Evolutionary conservation across 148 eudicot genomes (phyloP).

Genomic region (Camellia lanceoleosa): DNA sequence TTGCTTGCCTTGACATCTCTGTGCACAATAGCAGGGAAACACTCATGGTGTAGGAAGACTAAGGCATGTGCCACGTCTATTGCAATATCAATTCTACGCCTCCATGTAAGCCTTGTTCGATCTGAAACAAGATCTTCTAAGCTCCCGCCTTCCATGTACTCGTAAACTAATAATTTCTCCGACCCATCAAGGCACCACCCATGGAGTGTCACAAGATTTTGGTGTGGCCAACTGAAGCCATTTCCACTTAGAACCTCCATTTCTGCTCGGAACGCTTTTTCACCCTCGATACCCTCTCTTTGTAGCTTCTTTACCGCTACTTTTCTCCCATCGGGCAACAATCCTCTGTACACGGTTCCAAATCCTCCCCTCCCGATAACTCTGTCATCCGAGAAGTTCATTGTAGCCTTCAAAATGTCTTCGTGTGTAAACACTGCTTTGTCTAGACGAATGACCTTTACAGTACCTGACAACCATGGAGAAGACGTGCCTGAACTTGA

Average conservation of each 20-base stretch:
- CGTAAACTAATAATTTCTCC: slow-evolving; percentile 74
- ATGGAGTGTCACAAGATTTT: slow-evolving; percentile 80
- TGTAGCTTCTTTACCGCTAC: slow-evolving; percentile 89
- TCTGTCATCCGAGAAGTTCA: slow-evolving; percentile 62
- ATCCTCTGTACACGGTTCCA: slow-evolving; percentile 77
- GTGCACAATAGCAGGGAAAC: slow-evolving; percentile 77
- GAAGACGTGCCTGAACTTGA: slow-evolving; percentile 63
- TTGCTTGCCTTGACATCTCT: slow-evolving; percentile 96
- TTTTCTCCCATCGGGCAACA: slow-evolving; percentile 78
- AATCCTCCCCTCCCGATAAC: slow-evolving; percentile 84
- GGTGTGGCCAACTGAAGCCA: slow-evolving; percentile 85
- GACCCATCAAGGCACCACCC: slow-evolving; percentile 95
- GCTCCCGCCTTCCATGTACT: slow-evolving; percentile 94
- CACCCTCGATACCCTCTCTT: slow-evolving; percentile 80
- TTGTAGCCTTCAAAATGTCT: slow-evolving; percentile 76
- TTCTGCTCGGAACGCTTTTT: slow-evolving; percentile 79
- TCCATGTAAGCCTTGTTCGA: slow-evolving; percentile 48
- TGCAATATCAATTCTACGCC: slow-evolving; percentile 54
- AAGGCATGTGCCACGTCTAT: slow-evolving; percentile 76
- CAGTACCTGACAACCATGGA: slow-evolving; percentile 51
- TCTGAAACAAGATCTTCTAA: slow-evolving; percentile 69
- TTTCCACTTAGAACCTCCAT: slow-evolving; percentile 79
- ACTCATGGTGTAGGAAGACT: slow-evolving; percentile 83
- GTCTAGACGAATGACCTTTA: slow-evolving; percentile 72
- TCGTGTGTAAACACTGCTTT: slow-evolving; percentile 71